These are phyloP conservation scores for Avicennia marina DNA, from an alignment of 257 asterid genomes.

Conservation along the genomic window DNA sequence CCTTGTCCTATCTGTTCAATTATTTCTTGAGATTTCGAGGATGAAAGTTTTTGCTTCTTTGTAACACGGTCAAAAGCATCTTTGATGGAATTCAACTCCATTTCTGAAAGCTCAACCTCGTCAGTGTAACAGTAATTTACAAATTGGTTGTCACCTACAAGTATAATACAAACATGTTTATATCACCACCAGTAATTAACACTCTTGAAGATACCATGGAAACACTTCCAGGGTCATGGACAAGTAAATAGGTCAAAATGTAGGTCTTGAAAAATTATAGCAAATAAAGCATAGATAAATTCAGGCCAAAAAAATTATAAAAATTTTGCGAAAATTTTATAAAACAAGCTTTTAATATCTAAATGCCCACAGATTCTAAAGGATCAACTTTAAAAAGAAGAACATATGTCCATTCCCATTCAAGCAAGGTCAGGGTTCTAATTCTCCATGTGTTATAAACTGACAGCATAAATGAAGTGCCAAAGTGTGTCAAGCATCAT, in stretches of 20 bases:
- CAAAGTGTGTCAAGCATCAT: not conserved
- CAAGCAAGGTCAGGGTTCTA: not conserved
- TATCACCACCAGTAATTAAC: not conserved
- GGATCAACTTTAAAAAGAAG: not conserved
- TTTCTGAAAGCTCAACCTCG: slow-evolving; percentile 27
- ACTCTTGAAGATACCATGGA: not conserved
- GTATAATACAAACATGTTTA: slow-evolving; percentile 6
- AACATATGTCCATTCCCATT: not conserved
- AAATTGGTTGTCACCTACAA: slow-evolving; percentile 27
- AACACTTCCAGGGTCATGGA: not conserved
- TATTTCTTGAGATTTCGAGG: slow-evolving; percentile 73
- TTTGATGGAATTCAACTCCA: slow-evolving; percentile 81
- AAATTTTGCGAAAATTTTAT: no score
- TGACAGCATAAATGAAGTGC: not conserved
- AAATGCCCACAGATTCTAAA: not conserved
- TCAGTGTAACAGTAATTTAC: slow-evolving; percentile 14
- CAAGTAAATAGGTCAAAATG: no score
- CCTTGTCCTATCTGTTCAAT: slow-evolving; percentile 64
- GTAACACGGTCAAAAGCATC: slow-evolving; percentile 86
- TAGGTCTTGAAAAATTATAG: no score
- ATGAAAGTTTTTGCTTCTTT: slow-evolving; percentile 78
- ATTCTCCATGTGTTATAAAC: not conserved
- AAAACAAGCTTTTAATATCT: not conserved
- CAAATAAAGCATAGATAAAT: no score
- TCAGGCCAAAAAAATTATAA: no score